These are phyloP conservation scores for Penicillium sp. DNA, from an alignment of 2,329 filamentous ascomycete genomes.

Conservation along the genomic window DNA sequence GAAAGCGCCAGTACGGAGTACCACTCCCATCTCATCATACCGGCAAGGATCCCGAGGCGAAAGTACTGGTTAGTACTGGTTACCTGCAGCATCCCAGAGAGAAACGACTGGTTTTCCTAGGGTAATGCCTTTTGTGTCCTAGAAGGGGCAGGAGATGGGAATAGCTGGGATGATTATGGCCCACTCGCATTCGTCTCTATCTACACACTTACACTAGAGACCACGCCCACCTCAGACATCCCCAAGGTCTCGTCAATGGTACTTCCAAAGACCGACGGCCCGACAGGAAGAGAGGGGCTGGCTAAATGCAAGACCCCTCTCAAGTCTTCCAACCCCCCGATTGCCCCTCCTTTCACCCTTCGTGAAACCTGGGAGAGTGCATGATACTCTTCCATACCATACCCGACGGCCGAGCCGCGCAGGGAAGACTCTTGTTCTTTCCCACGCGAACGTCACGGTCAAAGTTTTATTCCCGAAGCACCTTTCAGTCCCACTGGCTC, in stretches of 20 bases:
- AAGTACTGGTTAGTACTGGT: neutral
- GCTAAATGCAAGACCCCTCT: too few species aligned
- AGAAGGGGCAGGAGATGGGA: neutral
- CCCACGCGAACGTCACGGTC: constrained; percentile 4
- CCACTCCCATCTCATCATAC: neutral
- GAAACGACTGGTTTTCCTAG: neutral
- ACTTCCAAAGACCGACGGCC: too few species aligned
- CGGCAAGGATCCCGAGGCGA: neutral
- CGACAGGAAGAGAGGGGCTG: neutral
- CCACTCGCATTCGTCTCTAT: too few species aligned
- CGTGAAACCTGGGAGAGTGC: neutral
- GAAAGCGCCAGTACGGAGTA: neutral
- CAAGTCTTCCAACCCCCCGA: too few species aligned
- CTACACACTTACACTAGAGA: too few species aligned
- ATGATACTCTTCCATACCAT: constrained; percentile 11
- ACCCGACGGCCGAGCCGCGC: constrained; percentile 24
- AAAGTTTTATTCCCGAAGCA: neutral
- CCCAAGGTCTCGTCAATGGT: too few species aligned
- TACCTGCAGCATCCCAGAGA: neutral
- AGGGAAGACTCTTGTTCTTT: neutral
- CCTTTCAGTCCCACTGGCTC: neutral
- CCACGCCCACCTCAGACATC: too few species aligned
- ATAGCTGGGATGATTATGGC: neutral
- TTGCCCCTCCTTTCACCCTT: neutral
- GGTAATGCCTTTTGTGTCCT: neutral